These are phyloP conservation scores for Lepidium sativum DNA, from an alignment of 345 rosid species.

Conservation along the genomic window DNA sequence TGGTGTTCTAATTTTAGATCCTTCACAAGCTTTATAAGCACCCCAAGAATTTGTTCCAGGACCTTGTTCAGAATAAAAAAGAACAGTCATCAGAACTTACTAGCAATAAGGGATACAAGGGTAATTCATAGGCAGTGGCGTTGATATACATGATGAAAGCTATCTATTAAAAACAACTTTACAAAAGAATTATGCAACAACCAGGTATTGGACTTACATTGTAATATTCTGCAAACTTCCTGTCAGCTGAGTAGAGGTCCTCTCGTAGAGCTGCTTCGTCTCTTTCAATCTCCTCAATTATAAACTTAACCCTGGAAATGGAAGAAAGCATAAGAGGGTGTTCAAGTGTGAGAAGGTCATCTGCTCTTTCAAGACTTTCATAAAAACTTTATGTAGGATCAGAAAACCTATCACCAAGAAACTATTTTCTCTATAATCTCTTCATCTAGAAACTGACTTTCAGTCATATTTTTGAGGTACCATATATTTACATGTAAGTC, in stretches of 20 bases:
- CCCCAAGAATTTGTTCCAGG: constrained; percentile 91
- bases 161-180: neutral
- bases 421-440: neutral
- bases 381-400: neutral
- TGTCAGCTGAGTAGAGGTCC: constrained; percentile 90
- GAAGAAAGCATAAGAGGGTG: neutral
- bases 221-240: constrained; percentile 90
- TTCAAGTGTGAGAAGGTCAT: neutral
- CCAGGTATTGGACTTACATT: constrained; percentile 39
- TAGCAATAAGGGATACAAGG: neutral
- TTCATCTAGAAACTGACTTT: neutral
- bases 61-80: constrained; percentile 41
- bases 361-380: neutral
- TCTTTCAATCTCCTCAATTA: constrained; percentile 92
- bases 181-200: neutral
- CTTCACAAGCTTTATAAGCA: constrained; percentile 93
- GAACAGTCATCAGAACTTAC: neutral
- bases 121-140: neutral
- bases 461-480: neutral
- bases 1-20: constrained; percentile 94
- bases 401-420: neutral
- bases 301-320: constrained; percentile 70
- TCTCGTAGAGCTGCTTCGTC: constrained; percentile 85
- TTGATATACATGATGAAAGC: neutral
- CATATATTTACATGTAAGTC: neutral